Base-by-base conservation (phyloP, 192 early-diverging fungal genomes). In the Backusella sp. region DNA sequence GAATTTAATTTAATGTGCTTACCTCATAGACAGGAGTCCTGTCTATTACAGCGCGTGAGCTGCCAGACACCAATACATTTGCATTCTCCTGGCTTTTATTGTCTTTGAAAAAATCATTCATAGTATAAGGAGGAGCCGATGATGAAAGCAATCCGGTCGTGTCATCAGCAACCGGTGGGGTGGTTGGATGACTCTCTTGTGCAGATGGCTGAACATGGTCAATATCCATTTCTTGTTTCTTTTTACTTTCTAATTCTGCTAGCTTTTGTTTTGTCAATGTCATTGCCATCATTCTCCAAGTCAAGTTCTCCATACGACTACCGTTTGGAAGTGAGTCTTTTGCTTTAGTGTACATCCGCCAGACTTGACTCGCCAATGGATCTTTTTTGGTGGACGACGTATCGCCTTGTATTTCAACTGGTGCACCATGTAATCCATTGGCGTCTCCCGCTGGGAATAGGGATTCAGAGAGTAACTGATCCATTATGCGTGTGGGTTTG, bases 201-300 rank as follows among this genome's bases (percentile, higher is more conserved):
- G 35, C 19, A 32, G 62, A 30, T 28, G 39, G 53, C 34, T 14
- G n/a, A 36, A 36, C 34, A 32, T 30, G 6, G 28, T 65, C 56
- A 34, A 65, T 62, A 28, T 73, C 72, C 72, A 65, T 73, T 26
- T 73, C 28, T 35, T 46, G n/a, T 42, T 41, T 65, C n/a, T 14
- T 56, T 19, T 6, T 26, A 26, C 15, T n/a, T 28, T n/a, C 72
- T 26, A 35, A 41, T 41, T 74, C 62, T 6, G 34, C 23, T 26
- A 79, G 66, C 4, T 78, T 73, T 32, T 83, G 82, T 37, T 85
- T 82, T 56, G 84, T 77, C 39, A 91, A 75, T 14, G 81, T 86
- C 86, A 92, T 89, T 23, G 90, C 90, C 92, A 95, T 93, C 81
- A 94, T 88, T 30, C 95, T 82, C 95, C 95, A 96, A 8, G 91